These are phyloP conservation scores for Solanum aculeatissimum DNA, from an alignment of 305 asterid genomes.

Conservation along the genomic window DNA sequence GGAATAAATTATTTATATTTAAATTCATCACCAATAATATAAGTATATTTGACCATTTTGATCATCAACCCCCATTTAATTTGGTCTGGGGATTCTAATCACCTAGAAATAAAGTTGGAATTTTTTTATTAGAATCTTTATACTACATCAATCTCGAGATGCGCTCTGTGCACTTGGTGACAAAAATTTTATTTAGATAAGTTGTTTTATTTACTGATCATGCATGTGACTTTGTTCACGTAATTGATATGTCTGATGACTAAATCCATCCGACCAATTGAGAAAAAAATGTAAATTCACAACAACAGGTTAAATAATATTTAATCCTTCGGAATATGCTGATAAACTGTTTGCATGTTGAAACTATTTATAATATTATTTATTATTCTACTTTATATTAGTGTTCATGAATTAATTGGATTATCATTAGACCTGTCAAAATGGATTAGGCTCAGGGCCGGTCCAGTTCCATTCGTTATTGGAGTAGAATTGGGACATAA, in stretches of 20 bases:
- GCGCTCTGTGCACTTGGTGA: background rate
- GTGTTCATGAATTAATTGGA: background rate
- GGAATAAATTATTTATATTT: too few relatives aligned
- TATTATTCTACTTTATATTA: background rate
- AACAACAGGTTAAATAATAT: background rate
- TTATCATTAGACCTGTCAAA: too few relatives aligned
- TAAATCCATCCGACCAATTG: background rate
- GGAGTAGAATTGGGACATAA: too few relatives aligned
- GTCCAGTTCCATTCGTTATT: too few relatives aligned
- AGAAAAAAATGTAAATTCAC: background rate
- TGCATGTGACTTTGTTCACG: background rate
- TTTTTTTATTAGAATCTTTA: background rate
- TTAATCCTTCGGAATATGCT: background rate
- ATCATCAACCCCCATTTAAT: background rate
- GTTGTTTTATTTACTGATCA: background rate
- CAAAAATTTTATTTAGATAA: background rate
- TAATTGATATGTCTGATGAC: background rate
- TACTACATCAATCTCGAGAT: background rate
- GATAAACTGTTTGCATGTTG: background rate
- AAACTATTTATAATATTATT: background rate
- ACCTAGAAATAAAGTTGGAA: background rate
- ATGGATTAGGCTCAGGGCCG: too few relatives aligned
- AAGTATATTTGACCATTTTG: too few relatives aligned
- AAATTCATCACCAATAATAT: too few relatives aligned
- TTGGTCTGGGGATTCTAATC: background rate